Evolutionary conservation across 345 rosid species (phyloP), one percentile per base, ranked within the genome.

Genomic region (Lepidium aucheri): DNA sequence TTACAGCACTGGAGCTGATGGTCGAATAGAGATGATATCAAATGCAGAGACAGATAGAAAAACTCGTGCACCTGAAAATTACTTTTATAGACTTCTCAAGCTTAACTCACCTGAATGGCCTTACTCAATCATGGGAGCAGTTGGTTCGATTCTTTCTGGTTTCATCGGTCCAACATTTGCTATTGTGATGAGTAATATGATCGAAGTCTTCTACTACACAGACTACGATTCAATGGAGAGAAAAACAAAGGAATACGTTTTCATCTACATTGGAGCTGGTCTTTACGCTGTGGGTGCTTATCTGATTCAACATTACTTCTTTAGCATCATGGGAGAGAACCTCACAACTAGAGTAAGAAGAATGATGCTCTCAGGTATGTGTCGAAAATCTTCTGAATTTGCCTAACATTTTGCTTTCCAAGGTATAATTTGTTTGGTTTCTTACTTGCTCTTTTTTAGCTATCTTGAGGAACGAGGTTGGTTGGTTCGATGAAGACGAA

Each of bases 301-400:
- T 59, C 75, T 94, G 88, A 94, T 94, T 42, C 99, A 94, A 75
- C 99, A 94, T 78, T 94, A 94, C 77, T 94, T 94, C 87, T 94
- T 94, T 77, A 94, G 99, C 72, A 91, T 94, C 20, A 94, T 94
- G 99, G 99, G 99, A 60, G 99, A 94, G 77, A 94, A 94, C 65
- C 97, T 94, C 69, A 94, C 99, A 7, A 94, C 99, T 26, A 79
- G 99, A 81, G 99, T 94, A 42, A 72, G 99, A 70, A 79, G 99
- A 59, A 94, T 94, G 99, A 94, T 94, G 99, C 96, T 94, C 53
- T 95, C 96, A 76, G 99, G 99, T 94, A 81, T 9, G 3, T 20
- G 6, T n/a, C n/a, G 5, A 6, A 32, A 41, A 5, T n/a, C 50
- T 13, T 26, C 9, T 13, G 5, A 32, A 10, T 52, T 32, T 47